Conservation (phyloP, 2,329 filamentous ascomycete species). For the Hortaea werneckii region DNA sequence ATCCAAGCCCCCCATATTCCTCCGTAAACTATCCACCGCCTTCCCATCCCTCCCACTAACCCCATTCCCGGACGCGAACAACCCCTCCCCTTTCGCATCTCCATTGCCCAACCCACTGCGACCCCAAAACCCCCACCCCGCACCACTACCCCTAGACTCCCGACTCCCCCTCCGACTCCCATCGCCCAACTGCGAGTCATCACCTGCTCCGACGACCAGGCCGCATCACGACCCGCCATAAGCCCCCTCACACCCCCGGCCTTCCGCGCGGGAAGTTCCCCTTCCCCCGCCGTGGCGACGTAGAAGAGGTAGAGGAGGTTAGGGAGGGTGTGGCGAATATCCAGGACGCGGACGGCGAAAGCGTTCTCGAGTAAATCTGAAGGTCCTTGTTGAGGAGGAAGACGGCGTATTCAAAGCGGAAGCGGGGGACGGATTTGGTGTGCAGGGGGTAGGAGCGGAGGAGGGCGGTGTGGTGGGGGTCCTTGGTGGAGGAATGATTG, state of each 20-base stretch:
- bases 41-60: conserved; percentile 11
- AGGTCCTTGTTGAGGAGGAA: conserved; percentile 97
- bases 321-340: conserved; percentile 83
- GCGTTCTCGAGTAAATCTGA: conserved; percentile 53
- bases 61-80: background rate
- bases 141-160: conserved; percentile 11
- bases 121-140: conserved; percentile 13
- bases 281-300: conserved; percentile 70
- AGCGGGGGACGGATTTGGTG: conserved; percentile 56
- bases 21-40: conserved; percentile 20
- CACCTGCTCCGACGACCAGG: too few species aligned
- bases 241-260: conserved; percentile 44
- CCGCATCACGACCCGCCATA: too few species aligned
- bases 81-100: conserved; percentile 3
- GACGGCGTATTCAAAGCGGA: conserved; percentile 90
- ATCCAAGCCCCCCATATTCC: conserved; percentile 2
- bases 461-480: conserved; percentile 7
- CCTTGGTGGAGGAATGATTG: conserved; percentile 6
- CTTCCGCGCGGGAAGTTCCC: conserved; percentile 48
- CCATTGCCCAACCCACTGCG: conserved; percentile 9
- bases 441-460: conserved; percentile 65
- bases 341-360: conserved; percentile 68
- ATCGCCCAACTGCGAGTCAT: background rate
- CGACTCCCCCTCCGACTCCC: conserved; percentile 13
- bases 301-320: conserved; percentile 91